phyloP scores from a whole-genome alignment of 2,329 filamentous ascomycete genomes.

The Botrytis tulipae region DNA sequence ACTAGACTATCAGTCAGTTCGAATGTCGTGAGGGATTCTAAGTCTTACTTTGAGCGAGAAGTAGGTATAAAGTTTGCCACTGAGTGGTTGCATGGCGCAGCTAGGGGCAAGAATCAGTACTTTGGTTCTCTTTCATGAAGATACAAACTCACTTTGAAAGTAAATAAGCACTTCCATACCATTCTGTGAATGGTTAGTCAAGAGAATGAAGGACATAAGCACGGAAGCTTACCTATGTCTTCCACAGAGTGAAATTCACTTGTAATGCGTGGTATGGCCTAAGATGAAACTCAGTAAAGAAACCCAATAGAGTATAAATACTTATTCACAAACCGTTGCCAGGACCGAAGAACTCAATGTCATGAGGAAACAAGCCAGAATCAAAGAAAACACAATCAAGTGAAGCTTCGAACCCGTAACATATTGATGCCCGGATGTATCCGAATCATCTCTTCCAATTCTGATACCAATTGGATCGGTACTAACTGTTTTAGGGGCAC shows the following conservation, averaged over 20 bases:
- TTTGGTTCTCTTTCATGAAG: not conserved
- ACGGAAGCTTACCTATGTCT: not conserved
- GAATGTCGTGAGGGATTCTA: not conserved
- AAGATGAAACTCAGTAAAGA: not conserved
- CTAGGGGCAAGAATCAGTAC: not conserved
- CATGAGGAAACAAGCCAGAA: not conserved
- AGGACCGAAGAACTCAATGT: not conserved
- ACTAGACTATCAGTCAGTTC: not conserved
- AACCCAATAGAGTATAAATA: rapidly evolving
- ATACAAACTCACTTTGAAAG: not conserved
- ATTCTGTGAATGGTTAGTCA: not conserved
- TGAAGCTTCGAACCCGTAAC: not conserved
- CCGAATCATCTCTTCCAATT: rapidly evolving
- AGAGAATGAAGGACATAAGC: not conserved
- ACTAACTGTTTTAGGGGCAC: rapidly evolving
- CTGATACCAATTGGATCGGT: not conserved
- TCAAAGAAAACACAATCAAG: not conserved
- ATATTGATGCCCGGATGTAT: not conserved
- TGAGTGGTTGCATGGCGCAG: not conserved
- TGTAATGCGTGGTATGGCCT: not conserved
- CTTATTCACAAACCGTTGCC: not conserved
- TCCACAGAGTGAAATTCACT: not conserved
- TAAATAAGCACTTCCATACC: slow-evolving; percentile 1
- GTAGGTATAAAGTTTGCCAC: not conserved
- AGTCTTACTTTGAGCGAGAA: not conserved